Evolutionary conservation across 345 rosid species (phyloP).

Genomic region (Salix udensis): DNA sequence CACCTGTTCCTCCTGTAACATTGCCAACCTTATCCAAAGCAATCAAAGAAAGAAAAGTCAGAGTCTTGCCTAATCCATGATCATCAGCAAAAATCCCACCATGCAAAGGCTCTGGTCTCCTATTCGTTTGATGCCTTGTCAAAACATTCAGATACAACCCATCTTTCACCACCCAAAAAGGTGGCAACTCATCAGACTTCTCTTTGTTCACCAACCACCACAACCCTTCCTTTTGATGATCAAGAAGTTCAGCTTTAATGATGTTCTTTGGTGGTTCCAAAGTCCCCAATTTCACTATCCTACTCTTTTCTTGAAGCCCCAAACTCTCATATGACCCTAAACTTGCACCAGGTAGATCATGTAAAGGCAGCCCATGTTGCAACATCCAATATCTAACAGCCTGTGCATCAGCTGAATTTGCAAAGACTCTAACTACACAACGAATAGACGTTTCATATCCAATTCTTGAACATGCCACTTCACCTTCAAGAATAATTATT

Average conservation of each 20-base stretch:
- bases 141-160: slow-evolving; percentile 53
- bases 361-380: too few relatives aligned
- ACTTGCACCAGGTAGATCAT: too few relatives aligned
- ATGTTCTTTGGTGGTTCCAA: slow-evolving; percentile 61
- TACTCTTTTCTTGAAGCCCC: too few relatives aligned
- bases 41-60: slow-evolving; percentile 75
- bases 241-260: slow-evolving; percentile 53
- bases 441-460: slow-evolving; percentile 41
- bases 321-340: too few relatives aligned
- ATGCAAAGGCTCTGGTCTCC: slow-evolving; percentile 60
- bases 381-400: too few relatives aligned
- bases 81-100: slow-evolving; percentile 94
- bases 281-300: slow-evolving; percentile 42
- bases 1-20: too few relatives aligned
- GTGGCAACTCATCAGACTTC: slow-evolving; percentile 59
- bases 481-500: slow-evolving; percentile 53
- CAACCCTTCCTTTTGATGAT: slow-evolving; percentile 77
- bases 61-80: slow-evolving; percentile 91
- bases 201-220: slow-evolving; percentile 75
- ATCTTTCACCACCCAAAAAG: slow-evolving; percentile 82
- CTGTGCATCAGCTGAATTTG: too few relatives aligned
- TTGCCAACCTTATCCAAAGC: slow-evolving; percentile 57
- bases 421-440: slow-evolving; percentile 65
- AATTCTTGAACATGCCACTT: slow-evolving; percentile 56
- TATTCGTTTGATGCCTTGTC: slow-evolving; percentile 57